A percentile compares a stretch with the other conserved stretches of the same genome.
These are phyloP conservation scores for Nasturtium officinale DNA, from an alignment of 345 rosid species.

Conservation along the genomic window DNA sequence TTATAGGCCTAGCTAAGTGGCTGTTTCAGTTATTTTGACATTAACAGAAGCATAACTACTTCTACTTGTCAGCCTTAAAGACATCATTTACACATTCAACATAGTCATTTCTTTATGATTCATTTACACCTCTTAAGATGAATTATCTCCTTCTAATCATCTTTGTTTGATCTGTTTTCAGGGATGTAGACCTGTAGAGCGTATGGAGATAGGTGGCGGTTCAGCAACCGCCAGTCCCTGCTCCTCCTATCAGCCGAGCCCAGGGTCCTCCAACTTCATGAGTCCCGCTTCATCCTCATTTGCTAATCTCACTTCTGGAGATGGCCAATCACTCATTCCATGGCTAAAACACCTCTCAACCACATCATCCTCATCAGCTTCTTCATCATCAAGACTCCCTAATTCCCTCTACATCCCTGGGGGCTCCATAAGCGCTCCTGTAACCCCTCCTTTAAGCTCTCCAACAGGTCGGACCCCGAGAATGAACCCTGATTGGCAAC, in stretches of 20 bases:
- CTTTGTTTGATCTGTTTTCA: constrained; percentile 37
- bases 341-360: constrained; percentile 92
- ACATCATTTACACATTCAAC: background rate
- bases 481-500: constrained; percentile 63
- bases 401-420: constrained; percentile 66
- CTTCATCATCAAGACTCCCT: constrained; percentile 75
- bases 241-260: constrained; percentile 83
- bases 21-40: constrained; percentile 12
- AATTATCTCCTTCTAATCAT: background rate
- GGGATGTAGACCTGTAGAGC: constrained; percentile 93
- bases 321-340: constrained; percentile 80
- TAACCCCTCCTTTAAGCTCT: constrained; percentile 96
- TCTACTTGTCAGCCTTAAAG: background rate
- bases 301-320: constrained; percentile 60
- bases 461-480: constrained; percentile 87
- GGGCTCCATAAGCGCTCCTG: constrained; percentile 98
- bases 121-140: background rate
- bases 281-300: constrained; percentile 82
- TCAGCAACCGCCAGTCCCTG: constrained; percentile 81
- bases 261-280: constrained; percentile 79
- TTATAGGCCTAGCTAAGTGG: background rate
- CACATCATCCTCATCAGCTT: constrained; percentile 78
- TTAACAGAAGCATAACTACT: background rate
- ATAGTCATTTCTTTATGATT: background rate
- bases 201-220: constrained; percentile 66